Conservation (phyloP, 2,329 filamentous ascomycete genomes). For the Pyricularia grisea region DNA sequence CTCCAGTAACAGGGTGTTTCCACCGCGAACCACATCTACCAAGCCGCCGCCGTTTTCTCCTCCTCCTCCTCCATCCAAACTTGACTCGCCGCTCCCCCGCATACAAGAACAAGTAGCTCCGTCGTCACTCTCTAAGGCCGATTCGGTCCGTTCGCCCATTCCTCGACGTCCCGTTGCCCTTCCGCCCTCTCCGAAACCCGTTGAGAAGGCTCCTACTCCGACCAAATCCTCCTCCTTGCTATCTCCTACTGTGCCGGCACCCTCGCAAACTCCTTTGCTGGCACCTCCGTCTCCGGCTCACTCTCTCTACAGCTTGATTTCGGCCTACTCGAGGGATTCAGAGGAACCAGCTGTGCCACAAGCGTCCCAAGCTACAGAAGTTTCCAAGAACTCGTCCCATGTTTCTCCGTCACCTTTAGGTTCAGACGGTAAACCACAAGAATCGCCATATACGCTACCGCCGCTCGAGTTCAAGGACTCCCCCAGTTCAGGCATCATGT, state of each 20-base stretch:
- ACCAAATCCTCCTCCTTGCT: background rate
- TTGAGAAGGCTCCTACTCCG: background rate
- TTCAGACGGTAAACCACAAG: background rate
- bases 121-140: constrained; percentile 10
- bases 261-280: background rate
- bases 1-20: background rate
- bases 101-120: constrained; percentile 8
- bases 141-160: constrained; percentile 18
- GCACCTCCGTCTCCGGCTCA: constrained; percentile 28
- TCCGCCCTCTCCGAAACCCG: background rate
- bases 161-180: constrained; percentile 23
- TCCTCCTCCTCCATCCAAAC: constrained; percentile 15
- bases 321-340: constrained; percentile 41
- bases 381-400: constrained; percentile 25
- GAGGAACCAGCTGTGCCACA: constrained; percentile 29
- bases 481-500: constrained; percentile 7
- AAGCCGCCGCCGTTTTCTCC: constrained; percentile 8
- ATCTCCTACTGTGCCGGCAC: background rate
- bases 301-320: constrained; percentile 45
- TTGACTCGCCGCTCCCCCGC: constrained; percentile 21
- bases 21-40: constrained; percentile 9
- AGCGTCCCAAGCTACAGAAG: constrained; percentile 28
- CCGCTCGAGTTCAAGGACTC: background rate
- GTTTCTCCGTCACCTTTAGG: constrained; percentile 10
- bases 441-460: background rate